Percentiles rank a stretch among this genome's conserved stretches.
Conservation (phyloP, 805 yeast species). For the Saccharomycopsis fodiens region DNA sequence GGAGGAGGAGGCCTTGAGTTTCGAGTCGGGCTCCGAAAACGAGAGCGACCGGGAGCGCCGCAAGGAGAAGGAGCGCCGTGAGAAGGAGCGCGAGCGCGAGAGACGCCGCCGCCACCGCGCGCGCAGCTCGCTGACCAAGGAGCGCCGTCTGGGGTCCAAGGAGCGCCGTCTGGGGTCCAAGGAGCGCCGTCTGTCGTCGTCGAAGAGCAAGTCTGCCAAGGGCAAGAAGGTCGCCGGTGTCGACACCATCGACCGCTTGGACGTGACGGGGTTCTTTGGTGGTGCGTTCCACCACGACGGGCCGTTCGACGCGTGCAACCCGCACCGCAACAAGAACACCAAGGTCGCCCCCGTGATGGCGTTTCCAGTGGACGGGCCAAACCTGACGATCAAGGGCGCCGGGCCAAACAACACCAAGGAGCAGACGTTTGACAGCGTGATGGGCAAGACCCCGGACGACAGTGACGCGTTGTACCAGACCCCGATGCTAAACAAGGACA, state of each 20-base stretch:
- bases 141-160: not conserved
- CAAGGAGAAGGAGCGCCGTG: slow-evolving; percentile 2
- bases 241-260: slow-evolving; percentile 91
- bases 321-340: slow-evolving; percentile 78
- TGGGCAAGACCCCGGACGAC: slow-evolving; percentile 50
- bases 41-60: slow-evolving; percentile 9
- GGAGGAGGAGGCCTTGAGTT: slow-evolving; percentile 10
- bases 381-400: slow-evolving; percentile 69
- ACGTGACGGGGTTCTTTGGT: slow-evolving; percentile 92
- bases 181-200: slow-evolving; percentile 1
- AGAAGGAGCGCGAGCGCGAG: slow-evolving; percentile 8
- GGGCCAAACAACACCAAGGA: slow-evolving; percentile 47
- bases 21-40: slow-evolving; percentile 14
- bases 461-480: slow-evolving; percentile 11
- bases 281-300: slow-evolving; percentile 98
- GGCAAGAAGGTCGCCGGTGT: slow-evolving; percentile 30
- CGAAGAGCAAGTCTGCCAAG: not conserved
- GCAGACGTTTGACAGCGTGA: slow-evolving; percentile 64
- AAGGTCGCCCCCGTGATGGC: slow-evolving; percentile 89
- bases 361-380: slow-evolving; percentile 94
- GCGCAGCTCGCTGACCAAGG: slow-evolving; percentile 2
- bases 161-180: slow-evolving; percentile 2
- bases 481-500: slow-evolving; percentile 21
- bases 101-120: slow-evolving; percentile 11
- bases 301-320: slow-evolving; percentile 97